Evolutionary conservation across 331 rosid species (phyloP), one percentile per base, ranked within the genome.

Genomic region (Malus hybrid): DNA sequence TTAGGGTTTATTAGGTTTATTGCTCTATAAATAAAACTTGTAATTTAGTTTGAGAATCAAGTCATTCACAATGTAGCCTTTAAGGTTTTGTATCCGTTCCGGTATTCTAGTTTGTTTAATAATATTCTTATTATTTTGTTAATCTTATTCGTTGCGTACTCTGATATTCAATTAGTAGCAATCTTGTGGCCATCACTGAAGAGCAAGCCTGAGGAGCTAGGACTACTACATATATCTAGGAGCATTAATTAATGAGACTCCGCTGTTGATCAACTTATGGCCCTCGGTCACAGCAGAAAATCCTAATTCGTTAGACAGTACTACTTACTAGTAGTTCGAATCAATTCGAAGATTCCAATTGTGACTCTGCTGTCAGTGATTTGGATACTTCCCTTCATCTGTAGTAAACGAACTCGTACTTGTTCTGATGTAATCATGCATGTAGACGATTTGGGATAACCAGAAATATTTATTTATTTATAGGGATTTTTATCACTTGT

Each of bases 141-240:
- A 24, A 24, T 24, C 24, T 24, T 24, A 1, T 24, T 24, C 24
- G 24, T 24, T 24, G 24, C 24, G 24, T 24, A 24, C 24, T 24
- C 24, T 24, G 24, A 24, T 24, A 24, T 24, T 24, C 24, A 24
- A 24, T 1, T 24, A 24, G 24, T 24, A 24, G 80, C 82, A 9
- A 84, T 93, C 26, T 82, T 86, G 20, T 86, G 95, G 83, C 92
- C 97, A 44, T 28, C 87, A 8, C 69, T 86, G 10, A 78, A 73
- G 71, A 81, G 73, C 68, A 28, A 26, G 72, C 79, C 36, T 36
- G 69, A 72, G 12, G 61, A 77, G 46, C 16, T 34, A 62, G 73
- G 69, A 16, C 24, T 52, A 52, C 57, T 52, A 52, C 20, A 52
- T 24, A 36, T 10, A 50, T 50, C 10, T 16, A 16, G 57, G 57